A percentile compares a stretch with the other conserved stretches of the same genome.
Conservation (phyloP, 208 protist genomes). For the Trypanosoma boissoni region DNA sequence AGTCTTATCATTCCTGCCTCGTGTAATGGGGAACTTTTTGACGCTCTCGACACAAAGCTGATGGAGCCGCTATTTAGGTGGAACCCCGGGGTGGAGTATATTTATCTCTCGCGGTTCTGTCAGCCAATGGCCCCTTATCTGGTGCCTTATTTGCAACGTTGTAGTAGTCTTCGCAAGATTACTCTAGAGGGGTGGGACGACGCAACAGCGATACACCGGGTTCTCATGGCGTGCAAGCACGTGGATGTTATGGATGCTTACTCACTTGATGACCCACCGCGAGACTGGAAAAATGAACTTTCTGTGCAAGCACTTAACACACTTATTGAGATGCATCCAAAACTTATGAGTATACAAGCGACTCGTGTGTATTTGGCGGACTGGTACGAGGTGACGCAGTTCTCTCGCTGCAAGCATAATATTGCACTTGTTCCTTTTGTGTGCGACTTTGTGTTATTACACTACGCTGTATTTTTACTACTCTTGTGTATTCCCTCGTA, state of each 20-base stretch:
- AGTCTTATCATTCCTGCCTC: conserved; percentile 81
- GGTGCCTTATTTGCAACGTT: conserved; percentile 52
- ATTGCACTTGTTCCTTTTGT: conserved; percentile 76
- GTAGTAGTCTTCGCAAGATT: conserved; percentile 55
- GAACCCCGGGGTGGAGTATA: conserved; percentile 85
- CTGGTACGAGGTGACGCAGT: conserved; percentile 84
- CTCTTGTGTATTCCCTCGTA: conserved; percentile 54
- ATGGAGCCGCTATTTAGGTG: conserved; percentile 83
- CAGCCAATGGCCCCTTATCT: conserved; percentile 78
- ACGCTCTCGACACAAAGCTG: conserved; percentile 72
- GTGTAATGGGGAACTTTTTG: conserved; percentile 68
- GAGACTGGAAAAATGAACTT: conserved; percentile 84
- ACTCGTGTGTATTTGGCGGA: conserved; percentile 68
- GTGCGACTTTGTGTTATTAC: conserved; percentile 73
- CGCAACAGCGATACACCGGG: conserved; percentile 76
- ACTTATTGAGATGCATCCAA: conserved; percentile 90
- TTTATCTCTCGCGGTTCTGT: conserved; percentile 84
- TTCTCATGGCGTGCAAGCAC: conserved; percentile 85
- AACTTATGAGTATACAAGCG: conserved; percentile 69
- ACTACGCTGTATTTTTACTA: conserved; percentile 61
- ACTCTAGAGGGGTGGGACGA: conserved; percentile 88
- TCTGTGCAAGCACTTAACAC: conserved; percentile 83
- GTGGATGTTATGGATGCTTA: conserved; percentile 82
- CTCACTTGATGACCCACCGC: conserved; percentile 63
- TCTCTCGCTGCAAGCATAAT: conserved; percentile 87